These are phyloP conservation scores for Podochytrium sp. DNA, from an alignment of 192 early-diverging fungal species.

Conservation along the genomic window DNA sequence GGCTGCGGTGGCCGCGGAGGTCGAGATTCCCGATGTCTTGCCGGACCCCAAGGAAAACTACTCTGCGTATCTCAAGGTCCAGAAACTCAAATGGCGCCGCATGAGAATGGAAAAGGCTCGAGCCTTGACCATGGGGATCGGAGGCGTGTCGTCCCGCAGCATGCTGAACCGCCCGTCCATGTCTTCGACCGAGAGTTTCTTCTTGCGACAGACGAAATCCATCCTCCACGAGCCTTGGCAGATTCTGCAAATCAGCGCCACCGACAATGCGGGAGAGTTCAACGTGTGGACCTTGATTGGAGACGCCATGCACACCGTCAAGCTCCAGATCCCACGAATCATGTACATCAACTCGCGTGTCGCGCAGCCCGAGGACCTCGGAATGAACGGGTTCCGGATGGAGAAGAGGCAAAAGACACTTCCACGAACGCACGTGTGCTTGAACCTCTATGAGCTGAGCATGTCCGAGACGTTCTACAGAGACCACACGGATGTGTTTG, in stretches of 20 bases:
- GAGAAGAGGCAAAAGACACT: constrained; percentile 57
- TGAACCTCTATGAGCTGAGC: constrained; percentile 77
- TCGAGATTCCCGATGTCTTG: constrained; percentile 54
- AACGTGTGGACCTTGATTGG: constrained; percentile 82
- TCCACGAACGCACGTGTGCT: constrained; percentile 73
- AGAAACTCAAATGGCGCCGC: constrained; percentile 75
- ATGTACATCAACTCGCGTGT: constrained; percentile 84
- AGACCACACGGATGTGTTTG: constrained; percentile 72
- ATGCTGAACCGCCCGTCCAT: not conserved
- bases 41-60: constrained; percentile 76
- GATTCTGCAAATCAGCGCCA: constrained; percentile 82
- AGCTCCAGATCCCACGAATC: constrained; percentile 76
- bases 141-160: not conserved
- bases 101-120: constrained; percentile 50
- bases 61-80: constrained; percentile 70
- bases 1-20: constrained; percentile 41
- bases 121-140: not conserved
- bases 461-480: constrained; percentile 83
- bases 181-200: constrained; percentile 55
- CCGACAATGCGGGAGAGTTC: constrained; percentile 85
- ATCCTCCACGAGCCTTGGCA: constrained; percentile 77
- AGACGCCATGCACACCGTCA: constrained; percentile 70
- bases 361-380: constrained; percentile 48
- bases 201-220: constrained; percentile 68
- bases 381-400: constrained; percentile 26